These are phyloP conservation scores for Clarireedia sp. DNA, from an alignment of 2,329 filamentous ascomycete genomes.

Conservation along the genomic window DNA sequence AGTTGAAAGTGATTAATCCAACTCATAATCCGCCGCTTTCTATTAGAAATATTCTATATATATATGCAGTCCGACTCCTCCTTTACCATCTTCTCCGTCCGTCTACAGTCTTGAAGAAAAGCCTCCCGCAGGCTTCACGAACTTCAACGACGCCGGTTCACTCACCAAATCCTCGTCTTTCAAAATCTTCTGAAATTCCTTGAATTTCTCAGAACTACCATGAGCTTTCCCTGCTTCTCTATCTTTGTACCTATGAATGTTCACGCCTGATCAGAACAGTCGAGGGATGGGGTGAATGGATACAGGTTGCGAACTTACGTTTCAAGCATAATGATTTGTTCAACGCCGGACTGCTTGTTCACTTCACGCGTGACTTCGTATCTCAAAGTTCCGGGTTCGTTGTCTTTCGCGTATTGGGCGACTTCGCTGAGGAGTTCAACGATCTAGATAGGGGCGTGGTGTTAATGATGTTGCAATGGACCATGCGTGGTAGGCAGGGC, in stretches of 20 bases:
- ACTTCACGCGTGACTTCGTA: slow-evolving; percentile 22
- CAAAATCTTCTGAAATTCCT: slow-evolving; percentile 18
- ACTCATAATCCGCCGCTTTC: no score
- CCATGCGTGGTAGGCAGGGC: neutral
- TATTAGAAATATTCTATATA: no score
- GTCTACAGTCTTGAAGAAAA: slow-evolving; percentile 20
- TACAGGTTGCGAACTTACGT: slow-evolving; percentile 14
- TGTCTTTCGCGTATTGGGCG: slow-evolving; percentile 17
- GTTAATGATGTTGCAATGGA: neutral
- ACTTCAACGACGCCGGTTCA: slow-evolving; percentile 21
- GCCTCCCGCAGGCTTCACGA: slow-evolving; percentile 22
- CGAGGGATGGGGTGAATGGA: neutral
- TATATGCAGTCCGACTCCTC: neutral
- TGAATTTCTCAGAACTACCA: slow-evolving; percentile 17
- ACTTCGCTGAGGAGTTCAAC: slow-evolving; percentile 22
- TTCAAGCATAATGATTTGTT: slow-evolving; percentile 27
- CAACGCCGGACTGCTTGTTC: slow-evolving; percentile 22
- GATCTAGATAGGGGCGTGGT: slow-evolving; percentile 14
- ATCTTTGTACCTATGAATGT: slow-evolving; percentile 22
- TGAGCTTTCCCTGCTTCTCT: slow-evolving; percentile 22
- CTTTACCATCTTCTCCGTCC: neutral
- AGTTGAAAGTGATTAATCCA: no score
- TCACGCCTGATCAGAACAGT: neutral
- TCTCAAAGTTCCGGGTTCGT: slow-evolving; percentile 24
- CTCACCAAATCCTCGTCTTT: slow-evolving; percentile 21